phyloP scores from a whole-genome alignment of 352 stramenopile species.

The Phytopythium oedochilum region DNA sequence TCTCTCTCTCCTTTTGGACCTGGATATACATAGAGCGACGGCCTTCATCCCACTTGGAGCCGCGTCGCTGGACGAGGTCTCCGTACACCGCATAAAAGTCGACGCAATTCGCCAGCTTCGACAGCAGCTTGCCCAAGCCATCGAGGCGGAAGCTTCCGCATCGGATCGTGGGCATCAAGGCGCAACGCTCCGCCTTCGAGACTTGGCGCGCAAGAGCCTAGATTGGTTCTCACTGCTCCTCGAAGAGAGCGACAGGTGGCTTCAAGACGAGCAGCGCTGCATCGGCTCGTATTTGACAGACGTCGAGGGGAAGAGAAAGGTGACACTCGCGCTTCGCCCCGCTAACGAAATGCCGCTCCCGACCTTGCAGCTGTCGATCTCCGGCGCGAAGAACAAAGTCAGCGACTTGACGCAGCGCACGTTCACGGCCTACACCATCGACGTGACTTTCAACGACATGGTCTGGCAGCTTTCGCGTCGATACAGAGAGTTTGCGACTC shows the following conservation, averaged over 20 bases:
- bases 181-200: background rate
- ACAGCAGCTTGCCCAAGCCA: slow-evolving; percentile 9
- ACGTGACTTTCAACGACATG: slow-evolving; percentile 65
- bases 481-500: slow-evolving; percentile 61
- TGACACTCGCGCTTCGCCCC: slow-evolving; percentile 27
- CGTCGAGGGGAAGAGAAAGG: slow-evolving; percentile 14
- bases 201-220: slow-evolving; percentile 15
- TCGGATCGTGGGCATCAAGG: background rate
- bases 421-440: slow-evolving; percentile 70
- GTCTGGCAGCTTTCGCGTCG: slow-evolving; percentile 62
- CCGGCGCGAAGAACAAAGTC: slow-evolving; percentile 66
- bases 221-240: slow-evolving; percentile 50
- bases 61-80: slow-evolving; percentile 25
- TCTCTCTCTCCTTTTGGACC: background rate
- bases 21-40: slow-evolving; percentile 12
- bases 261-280: slow-evolving; percentile 44
- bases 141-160: background rate
- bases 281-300: slow-evolving; percentile 40
- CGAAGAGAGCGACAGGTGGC: slow-evolving; percentile 32
- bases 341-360: slow-evolving; percentile 61
- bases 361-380: slow-evolving; percentile 52
- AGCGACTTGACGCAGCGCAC: slow-evolving; percentile 70
- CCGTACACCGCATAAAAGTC: slow-evolving; percentile 51
- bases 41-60: slow-evolving; percentile 35
- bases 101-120: slow-evolving; percentile 51